Percentiles rank a stretch among this genome's conserved stretches.
phyloP scores from a whole-genome alignment of 1,284 basidiomycete species.

The Marasmius fiardii region DNA sequence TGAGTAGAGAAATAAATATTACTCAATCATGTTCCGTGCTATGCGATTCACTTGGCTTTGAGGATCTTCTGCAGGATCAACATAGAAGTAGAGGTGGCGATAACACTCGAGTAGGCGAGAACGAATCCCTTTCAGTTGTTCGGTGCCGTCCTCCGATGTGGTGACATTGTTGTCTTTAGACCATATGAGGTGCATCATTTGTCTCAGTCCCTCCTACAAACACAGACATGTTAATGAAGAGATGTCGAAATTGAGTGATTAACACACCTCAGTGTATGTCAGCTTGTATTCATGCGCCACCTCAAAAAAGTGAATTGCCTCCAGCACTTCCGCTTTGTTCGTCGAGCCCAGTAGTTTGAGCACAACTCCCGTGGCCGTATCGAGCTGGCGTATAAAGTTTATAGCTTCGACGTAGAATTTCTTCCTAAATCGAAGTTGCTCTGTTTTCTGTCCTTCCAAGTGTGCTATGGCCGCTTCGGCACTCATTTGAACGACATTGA shows the following conservation, averaged over 20 bases:
- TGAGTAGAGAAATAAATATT: constrained; percentile 25
- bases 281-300: constrained; percentile 84
- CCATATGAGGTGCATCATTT: constrained; percentile 98
- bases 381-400: constrained; percentile 82
- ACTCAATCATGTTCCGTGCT: constrained; percentile 98
- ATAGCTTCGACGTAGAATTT: constrained; percentile 89
- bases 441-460: constrained; percentile 62
- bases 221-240: neutral
- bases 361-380: constrained; percentile 74
- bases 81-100: constrained; percentile 86
- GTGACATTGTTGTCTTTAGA: constrained; percentile 84
- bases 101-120: constrained; percentile 91
- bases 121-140: constrained; percentile 87
- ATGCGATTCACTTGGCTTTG: constrained; percentile 93
- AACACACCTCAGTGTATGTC: constrained; percentile 64
- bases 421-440: constrained; percentile 76
- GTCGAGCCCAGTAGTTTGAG: constrained; percentile 84
- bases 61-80: constrained; percentile 62
- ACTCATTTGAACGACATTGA: constrained; percentile 60
- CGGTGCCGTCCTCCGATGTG: constrained; percentile 74
- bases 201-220: constrained; percentile 78
- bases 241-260: neutral
- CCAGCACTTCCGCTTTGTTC: constrained; percentile 91
- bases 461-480: constrained; percentile 66
- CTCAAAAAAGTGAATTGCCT: constrained; percentile 94